Percentiles rank a stretch among this genome's conserved stretches.
Evolutionary conservation across 371 early-diverging fungal species (phyloP).

Genomic region (Conidiobolus incongruus): DNA sequence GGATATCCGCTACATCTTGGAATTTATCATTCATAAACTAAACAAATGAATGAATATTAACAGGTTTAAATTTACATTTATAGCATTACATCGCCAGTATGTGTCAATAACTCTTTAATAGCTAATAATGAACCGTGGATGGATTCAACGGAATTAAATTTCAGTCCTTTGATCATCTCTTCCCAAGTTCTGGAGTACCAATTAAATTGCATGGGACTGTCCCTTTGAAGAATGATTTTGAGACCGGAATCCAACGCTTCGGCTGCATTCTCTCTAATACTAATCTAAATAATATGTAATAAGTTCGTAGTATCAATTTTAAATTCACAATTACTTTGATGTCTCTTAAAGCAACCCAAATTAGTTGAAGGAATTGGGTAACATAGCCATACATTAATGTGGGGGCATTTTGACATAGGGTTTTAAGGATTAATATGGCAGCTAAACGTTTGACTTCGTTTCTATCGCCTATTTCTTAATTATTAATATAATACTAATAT

Average conservation of each 20-base stretch:
- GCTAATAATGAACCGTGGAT: constrained; percentile 81
- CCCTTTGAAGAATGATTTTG: constrained; percentile 57
- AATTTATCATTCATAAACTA: constrained; percentile 75
- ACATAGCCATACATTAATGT: constrained; percentile 70
- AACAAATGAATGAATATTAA: too few relatives aligned
- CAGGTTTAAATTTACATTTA: too few relatives aligned
- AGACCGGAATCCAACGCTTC: constrained; percentile 70
- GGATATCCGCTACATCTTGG: constrained; percentile 47
- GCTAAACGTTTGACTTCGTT: constrained; percentile 61
- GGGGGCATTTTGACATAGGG: constrained; percentile 61
- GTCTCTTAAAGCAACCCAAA: constrained; percentile 78
- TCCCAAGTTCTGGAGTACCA: constrained; percentile 69
- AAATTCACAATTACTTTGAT: too few relatives aligned
- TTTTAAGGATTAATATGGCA: constrained; percentile 67
- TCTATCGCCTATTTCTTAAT: too few relatives aligned
- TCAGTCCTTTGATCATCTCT: constrained; percentile 57
- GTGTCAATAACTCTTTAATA: constrained; percentile 59
- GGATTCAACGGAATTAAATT: constrained; percentile 42
- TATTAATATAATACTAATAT: too few relatives aligned
- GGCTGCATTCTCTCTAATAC: constrained; percentile 54
- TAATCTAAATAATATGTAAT: too few relatives aligned
- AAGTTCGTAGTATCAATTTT: too few relatives aligned
- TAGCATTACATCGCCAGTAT: too few relatives aligned
- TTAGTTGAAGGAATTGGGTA: constrained; percentile 57
- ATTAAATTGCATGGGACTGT: constrained; percentile 31